phyloP scores from a whole-genome alignment of 352 stramenopile species.

The Phytopythium chamaehyphon region DNA sequence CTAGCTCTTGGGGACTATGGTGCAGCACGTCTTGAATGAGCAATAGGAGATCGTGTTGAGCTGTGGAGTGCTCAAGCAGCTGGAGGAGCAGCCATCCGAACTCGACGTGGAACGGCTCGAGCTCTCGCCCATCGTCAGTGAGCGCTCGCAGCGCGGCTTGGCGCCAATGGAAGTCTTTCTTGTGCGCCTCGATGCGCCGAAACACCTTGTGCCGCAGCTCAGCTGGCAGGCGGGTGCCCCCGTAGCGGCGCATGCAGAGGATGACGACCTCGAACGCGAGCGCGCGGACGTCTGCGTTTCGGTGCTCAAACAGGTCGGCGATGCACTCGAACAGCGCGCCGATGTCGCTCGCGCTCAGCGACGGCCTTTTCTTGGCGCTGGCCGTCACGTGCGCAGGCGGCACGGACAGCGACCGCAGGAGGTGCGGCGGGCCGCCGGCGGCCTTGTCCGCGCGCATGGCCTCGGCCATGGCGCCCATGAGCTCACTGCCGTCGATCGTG shows the following conservation, averaged over 20 bases:
- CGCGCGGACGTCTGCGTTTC: slow-evolving; percentile 61
- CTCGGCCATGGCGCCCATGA: neutral
- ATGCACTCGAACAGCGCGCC: slow-evolving; percentile 67
- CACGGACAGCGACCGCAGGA: slow-evolving; percentile 10
- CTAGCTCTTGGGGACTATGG: slow-evolving; percentile 46
- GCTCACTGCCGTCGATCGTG: neutral
- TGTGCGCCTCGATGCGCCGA: slow-evolving; percentile 41
- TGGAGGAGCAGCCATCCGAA: slow-evolving; percentile 73
- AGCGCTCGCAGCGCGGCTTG: slow-evolving; percentile 66
- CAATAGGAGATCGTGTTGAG: slow-evolving; percentile 66
- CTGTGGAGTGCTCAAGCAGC: slow-evolving; percentile 74
- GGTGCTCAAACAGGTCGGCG: slow-evolving; percentile 62
- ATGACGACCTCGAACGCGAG: slow-evolving; percentile 74
- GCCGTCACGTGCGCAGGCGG: neutral
- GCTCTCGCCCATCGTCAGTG: slow-evolving; percentile 54
- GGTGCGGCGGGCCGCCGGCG: neutral
- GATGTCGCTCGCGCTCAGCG: slow-evolving; percentile 28
- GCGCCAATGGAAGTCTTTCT: slow-evolving; percentile 50
- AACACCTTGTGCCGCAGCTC: slow-evolving; percentile 52
- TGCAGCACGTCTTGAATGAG: slow-evolving; percentile 75
- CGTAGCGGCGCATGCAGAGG: slow-evolving; percentile 60
- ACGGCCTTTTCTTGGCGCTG: neutral
- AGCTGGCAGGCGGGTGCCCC: slow-evolving; percentile 31
- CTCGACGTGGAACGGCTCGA: slow-evolving; percentile 67
- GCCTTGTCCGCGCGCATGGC: neutral